Conservation (phyloP, 805 yeast genomes). For the Hanseniaspora guilliermondii region DNA sequence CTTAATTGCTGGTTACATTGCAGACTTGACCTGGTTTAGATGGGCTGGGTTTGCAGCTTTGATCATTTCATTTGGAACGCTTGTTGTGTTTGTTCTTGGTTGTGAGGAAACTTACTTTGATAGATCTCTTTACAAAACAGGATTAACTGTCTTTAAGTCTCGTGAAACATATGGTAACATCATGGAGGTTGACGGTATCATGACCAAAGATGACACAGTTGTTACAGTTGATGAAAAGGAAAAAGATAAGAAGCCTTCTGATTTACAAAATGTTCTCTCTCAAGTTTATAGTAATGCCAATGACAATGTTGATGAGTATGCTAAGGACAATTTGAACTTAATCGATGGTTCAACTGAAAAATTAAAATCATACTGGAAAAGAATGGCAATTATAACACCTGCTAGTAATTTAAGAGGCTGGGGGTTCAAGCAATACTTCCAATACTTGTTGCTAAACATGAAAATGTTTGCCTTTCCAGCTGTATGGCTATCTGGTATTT, state of each 20-base stretch:
- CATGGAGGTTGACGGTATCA: not conserved
- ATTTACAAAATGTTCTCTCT: constrained; percentile 12
- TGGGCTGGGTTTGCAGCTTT: constrained; percentile 68
- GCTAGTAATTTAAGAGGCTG: constrained; percentile 48
- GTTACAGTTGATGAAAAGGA: not conserved
- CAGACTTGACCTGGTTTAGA: constrained; percentile 47
- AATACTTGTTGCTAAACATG: constrained; percentile 38
- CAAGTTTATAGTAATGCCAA: constrained; percentile 15
- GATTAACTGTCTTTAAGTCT: constrained; percentile 20
- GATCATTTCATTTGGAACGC: constrained; percentile 48
- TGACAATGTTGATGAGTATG: constrained; percentile 11
- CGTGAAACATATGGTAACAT: not conserved
- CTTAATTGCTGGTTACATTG: constrained; percentile 61
- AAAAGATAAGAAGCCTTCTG: not conserved
- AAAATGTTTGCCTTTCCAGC: constrained; percentile 55
- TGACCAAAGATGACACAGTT: not conserved
- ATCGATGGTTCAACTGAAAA: constrained; percentile 34
- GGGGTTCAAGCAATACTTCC: constrained; percentile 54
- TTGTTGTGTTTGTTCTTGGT: constrained; percentile 42
- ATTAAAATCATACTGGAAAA: constrained; percentile 34
- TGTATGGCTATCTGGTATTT: constrained; percentile 50
- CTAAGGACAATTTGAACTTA: constrained; percentile 14
- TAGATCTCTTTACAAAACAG: constrained; percentile 34
- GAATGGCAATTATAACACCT: constrained; percentile 40
- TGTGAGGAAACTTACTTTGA: constrained; percentile 66